Conservation (phyloP, 805 yeast species). For the Monosporozyma servazzii region DNA sequence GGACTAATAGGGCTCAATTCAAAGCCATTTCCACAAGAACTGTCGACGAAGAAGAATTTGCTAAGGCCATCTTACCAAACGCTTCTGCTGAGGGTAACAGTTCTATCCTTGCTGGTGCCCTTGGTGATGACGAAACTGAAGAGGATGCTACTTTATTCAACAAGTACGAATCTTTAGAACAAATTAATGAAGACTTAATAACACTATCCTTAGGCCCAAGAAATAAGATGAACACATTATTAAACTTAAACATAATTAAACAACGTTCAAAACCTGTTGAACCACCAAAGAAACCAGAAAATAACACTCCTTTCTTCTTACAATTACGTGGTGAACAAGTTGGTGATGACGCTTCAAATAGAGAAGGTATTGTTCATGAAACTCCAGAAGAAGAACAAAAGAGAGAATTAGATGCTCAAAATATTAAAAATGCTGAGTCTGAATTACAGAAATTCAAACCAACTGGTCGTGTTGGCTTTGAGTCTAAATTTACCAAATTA, state of each 20-base stretch:
- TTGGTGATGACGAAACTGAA: constrained; percentile 30
- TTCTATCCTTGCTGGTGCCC: constrained; percentile 68
- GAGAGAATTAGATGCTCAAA: constrained; percentile 12
- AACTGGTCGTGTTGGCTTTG: constrained; percentile 40
- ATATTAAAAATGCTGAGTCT: constrained; percentile 21
- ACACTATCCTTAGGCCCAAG: constrained; percentile 76
- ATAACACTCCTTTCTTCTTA: constrained; percentile 70
- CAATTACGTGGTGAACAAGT: constrained; percentile 55
- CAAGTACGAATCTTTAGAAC: constrained; percentile 47
- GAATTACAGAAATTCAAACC: constrained; percentile 23
- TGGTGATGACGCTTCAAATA: constrained; percentile 53
- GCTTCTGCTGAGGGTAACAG: constrained; percentile 71
- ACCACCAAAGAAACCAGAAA: constrained; percentile 73
- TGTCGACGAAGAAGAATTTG: constrained; percentile 66
- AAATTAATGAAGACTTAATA: constrained; percentile 50
- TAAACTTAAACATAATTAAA: constrained; percentile 76
- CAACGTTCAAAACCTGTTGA: constrained; percentile 84
- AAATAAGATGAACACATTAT: constrained; percentile 64
- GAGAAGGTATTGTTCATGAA: constrained; percentile 30
- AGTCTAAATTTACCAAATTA: constrained; percentile 60
- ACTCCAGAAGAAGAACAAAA: constrained; percentile 11
- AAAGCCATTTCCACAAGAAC: constrained; percentile 64
- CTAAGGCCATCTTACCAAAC: constrained; percentile 56
- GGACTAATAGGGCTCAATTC: constrained; percentile 90
- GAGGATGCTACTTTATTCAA: constrained; percentile 23